Conservation (phyloP, 768 basidiomycete genomes). For the Boletus sp. region DNA sequence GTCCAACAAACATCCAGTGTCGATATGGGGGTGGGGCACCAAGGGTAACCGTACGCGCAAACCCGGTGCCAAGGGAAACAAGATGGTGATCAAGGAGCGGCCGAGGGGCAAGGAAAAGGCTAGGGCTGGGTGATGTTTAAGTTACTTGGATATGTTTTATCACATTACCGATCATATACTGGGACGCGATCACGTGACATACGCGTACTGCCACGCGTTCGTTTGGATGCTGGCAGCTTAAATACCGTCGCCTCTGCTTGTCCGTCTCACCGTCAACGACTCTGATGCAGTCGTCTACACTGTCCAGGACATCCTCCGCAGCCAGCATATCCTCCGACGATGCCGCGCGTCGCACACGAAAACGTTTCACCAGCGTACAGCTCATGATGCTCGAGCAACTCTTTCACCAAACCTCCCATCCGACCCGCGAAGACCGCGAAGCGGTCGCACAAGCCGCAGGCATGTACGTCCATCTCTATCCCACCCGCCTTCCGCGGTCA, state of each 20-base stretch:
- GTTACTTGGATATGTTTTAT: too few relatives aligned
- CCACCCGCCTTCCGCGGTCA: not conserved
- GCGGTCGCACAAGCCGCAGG: slow-evolving; percentile 54
- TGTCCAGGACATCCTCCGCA: slow-evolving; percentile 56
- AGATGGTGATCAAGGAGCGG: slow-evolving; percentile 83
- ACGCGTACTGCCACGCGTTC: slow-evolving; percentile 30
- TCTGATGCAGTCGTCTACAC: slow-evolving; percentile 22
- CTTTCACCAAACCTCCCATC: slow-evolving; percentile 70
- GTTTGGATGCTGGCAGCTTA: slow-evolving; percentile 27
- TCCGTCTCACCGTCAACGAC: slow-evolving; percentile 1
- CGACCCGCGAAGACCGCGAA: slow-evolving; percentile 73
- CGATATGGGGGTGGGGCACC: slow-evolving; percentile 89
- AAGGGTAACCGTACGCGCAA: slow-evolving; percentile 93
- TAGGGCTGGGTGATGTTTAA: not conserved
- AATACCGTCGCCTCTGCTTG: slow-evolving; percentile 16
- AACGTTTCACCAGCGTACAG: slow-evolving; percentile 66
- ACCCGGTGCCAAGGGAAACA: slow-evolving; percentile 88
- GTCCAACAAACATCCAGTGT: slow-evolving; percentile 91
- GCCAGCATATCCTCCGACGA: slow-evolving; percentile 58
- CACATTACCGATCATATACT: slow-evolving; percentile 5
- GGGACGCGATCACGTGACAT: slow-evolving; percentile 31
- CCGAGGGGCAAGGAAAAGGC: slow-evolving; percentile 67
- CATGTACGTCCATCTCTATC: slow-evolving; percentile 48
- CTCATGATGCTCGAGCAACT: slow-evolving; percentile 72
- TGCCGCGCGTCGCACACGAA: slow-evolving; percentile 58